phyloP scores from a whole-genome alignment of 257 asterid genomes.

The Salvia hispanica region DNA sequence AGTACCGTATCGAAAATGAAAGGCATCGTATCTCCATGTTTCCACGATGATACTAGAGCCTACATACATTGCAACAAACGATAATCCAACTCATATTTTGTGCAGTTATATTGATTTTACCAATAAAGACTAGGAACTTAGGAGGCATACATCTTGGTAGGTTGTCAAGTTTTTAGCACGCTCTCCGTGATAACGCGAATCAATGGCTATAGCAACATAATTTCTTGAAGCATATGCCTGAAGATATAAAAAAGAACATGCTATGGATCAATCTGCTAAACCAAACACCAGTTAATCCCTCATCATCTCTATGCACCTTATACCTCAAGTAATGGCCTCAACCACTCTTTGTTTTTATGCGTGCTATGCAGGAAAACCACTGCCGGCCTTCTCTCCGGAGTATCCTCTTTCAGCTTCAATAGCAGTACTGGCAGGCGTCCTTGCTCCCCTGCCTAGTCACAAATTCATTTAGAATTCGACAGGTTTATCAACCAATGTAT shows the following conservation, averaged over 20 bases:
- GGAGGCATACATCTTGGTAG: conserved; percentile 65
- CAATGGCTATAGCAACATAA: conserved; percentile 82
- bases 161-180: conserved; percentile 79
- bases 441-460: conserved; percentile 80
- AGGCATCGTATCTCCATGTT: conserved; percentile 86
- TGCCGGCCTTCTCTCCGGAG: conserved; percentile 64
- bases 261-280: conserved; percentile 19
- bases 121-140: conserved; percentile 24
- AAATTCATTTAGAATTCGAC: neutral
- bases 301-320: conserved; percentile 21
- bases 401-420: conserved; percentile 59
- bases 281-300: conserved; percentile 1
- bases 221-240: conserved; percentile 96
- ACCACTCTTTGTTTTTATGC: conserved; percentile 88
- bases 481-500: neutral
- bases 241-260: conserved; percentile 8
- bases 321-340: conserved; percentile 92
- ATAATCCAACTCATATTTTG: conserved; percentile 4
- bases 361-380: conserved; percentile 90
- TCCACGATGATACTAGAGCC: conserved; percentile 91
- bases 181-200: conserved; percentile 97
- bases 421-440: conserved; percentile 84
- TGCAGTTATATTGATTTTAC: conserved; percentile 1
- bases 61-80: conserved; percentile 37
- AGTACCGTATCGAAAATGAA: conserved; percentile 85